Evolutionary conservation across 805 yeast genomes (phyloP), one percentile per base, ranked within the genome.

Genomic region (Starmera caribaea): DNA sequence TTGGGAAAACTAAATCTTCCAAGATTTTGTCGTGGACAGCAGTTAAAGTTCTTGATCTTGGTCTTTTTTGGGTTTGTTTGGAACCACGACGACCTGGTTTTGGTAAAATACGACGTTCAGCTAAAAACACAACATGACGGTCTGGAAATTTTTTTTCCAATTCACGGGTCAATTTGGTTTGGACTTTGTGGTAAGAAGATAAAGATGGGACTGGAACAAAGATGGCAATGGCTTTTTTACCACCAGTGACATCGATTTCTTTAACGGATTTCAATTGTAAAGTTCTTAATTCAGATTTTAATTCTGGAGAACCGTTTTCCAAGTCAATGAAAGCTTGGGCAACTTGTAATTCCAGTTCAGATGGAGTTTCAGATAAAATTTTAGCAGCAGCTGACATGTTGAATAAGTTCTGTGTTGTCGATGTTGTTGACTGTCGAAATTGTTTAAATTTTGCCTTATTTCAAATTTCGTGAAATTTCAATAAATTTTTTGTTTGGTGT

Each of bases 101-200:
- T 76, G 97, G 96, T 68, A 92, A 79, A 76, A 90, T 92, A 77
- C 96, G 87, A 79, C 98, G 87, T 80, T 90, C 97, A 67, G 97
- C 97, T 68, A 90, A 81, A 87, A 90, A 87, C 62, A 92, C 90
- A 71, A 90, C 96, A 71, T 92, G 97, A 72, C 95, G 86, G 81
- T 90, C 98, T 69, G 97, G 94, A 89, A 90, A 92, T 79, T 92
- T 90, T 94, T 90, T 90, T 79, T 90, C 98, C 70, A 90, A 84
- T 79, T 90, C 98, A 76, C 97, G 90, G 76, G 96, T 87, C 69
- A 90, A 82, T 75, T 89, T 84, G 62, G 78, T 78, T 80, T 90
- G 98, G 64, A 90, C 95, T 76, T 82, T 87, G 86, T 89, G 96
- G 90, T 87, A 87, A 57, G 82, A 81, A 57, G 78, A 62, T 68